Evolutionary conservation across 306 rosid genomes (phyloP), one percentile per base, ranked within the genome.

Genomic region (Citrullus colocynthis): DNA sequence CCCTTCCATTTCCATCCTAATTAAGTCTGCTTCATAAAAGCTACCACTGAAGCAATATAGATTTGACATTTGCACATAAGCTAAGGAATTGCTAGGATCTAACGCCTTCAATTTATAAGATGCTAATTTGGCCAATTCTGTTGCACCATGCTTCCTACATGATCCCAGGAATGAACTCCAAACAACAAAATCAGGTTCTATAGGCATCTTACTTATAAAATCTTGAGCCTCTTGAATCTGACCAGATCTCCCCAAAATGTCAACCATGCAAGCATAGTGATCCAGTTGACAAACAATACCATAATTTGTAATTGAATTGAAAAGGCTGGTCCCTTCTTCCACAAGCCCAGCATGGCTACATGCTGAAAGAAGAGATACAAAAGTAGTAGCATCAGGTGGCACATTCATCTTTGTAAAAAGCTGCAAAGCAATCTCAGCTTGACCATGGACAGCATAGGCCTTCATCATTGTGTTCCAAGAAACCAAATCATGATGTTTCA

Each of bases 401-500:
- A 86, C 2, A 71, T 85, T 79, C 89, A 91, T 91, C 73, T 5
- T 72, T 28, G 75, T 78, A 80, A 90, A 94, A 70, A 94, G 88
- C 65, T 85, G 81, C 69, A 90, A 76, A 10, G 96, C 96, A 49
- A 90, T 88, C 79, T 76, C 80, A 81, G 91, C 96, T 86, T 79
- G 83, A 61, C 97, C 98, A 49, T 91, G 92, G 72, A 90, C 82
- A 66, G 97, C 94, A 85, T 88, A 88, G 17, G 95, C 87, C 86
- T 91, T 94, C 55, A 91, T 84, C 91, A 94, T 88, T 62, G 98
- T 88, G 79, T 91, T 94, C 98, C 96, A 94, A 15, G 98, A 94
- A 83, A 94, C 80, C 81, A 91, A 82, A 87, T 94, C 95, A 17
- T 28, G 82, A 58, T 60, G 24, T 72, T 42, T 62, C 86, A 87